Evolutionary conservation across 345 rosid genomes (phyloP).

Genomic region (Geranium brycei): DNA sequence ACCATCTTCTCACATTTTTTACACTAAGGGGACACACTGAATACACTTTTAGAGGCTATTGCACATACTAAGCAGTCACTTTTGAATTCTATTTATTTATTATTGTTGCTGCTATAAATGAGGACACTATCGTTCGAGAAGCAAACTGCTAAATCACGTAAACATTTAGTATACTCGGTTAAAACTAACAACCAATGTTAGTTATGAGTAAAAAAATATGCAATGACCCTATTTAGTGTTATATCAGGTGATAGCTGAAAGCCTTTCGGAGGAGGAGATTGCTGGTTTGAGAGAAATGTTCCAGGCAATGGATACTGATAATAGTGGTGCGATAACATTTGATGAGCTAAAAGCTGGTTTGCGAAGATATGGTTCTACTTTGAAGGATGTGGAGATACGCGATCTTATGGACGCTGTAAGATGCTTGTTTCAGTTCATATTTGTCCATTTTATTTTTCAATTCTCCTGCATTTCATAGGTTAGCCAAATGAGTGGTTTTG

Average conservation of each 20-base stretch:
- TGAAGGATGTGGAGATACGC: slow-evolving; percentile 90
- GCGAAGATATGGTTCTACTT: slow-evolving; percentile 87
- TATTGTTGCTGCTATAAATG: too few relatives aligned
- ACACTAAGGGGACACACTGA: too few relatives aligned
- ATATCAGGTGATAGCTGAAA: slow-evolving; percentile 86
- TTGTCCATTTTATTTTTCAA: neutral
- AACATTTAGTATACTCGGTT: neutral
- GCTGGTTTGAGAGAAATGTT: slow-evolving; percentile 96
- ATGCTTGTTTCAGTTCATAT: slow-evolving; percentile 8
- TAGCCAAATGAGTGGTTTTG: too few relatives aligned
- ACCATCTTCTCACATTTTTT: too few relatives aligned
- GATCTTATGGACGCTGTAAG: slow-evolving; percentile 98
- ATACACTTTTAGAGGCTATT: too few relatives aligned
- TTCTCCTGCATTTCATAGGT: too few relatives aligned
- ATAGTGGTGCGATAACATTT: slow-evolving; percentile 92
- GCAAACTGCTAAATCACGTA: too few relatives aligned
- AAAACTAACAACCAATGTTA: too few relatives aligned
- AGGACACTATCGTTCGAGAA: too few relatives aligned
- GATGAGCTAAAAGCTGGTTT: slow-evolving; percentile 96
- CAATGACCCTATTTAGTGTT: neutral
- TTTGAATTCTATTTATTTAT: too few relatives aligned
- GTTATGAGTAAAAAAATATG: too few relatives aligned
- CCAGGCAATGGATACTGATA: slow-evolving; percentile 84
- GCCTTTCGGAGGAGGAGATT: slow-evolving; percentile 97
- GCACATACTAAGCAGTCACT: too few relatives aligned